A percentile compares a stretch with the other conserved stretches of the same genome.
phyloP scores from a whole-genome alignment of 805 yeast species.

The Cyberlindnera galapagoensis region DNA sequence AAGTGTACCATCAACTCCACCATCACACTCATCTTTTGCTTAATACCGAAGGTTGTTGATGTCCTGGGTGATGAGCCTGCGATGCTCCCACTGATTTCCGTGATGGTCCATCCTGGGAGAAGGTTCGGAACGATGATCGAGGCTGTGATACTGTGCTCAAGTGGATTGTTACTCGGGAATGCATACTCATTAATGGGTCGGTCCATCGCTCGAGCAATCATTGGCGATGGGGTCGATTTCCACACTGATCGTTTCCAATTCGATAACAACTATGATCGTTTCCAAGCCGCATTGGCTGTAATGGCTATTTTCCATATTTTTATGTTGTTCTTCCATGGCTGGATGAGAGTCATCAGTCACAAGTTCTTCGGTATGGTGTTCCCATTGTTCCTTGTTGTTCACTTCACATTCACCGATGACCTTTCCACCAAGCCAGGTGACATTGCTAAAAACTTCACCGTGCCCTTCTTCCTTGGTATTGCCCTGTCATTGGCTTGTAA shows the following conservation, averaged over 20 bases:
- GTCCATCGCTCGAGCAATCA: conserved; percentile 33
- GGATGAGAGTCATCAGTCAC: conserved; percentile 41
- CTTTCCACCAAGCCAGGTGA: conserved; percentile 25
- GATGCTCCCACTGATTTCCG: conserved; percentile 39
- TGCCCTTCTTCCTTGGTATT: conserved; percentile 41
- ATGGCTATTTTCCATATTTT: conserved; percentile 38
- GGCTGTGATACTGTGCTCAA: conserved; percentile 31
- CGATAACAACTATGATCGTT: conserved; percentile 24
- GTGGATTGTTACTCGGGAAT: conserved; percentile 37
- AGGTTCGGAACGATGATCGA: conserved; percentile 43
- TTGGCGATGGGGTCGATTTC: conserved; percentile 25
- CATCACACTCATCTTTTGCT: conserved; percentile 34
- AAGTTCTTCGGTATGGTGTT: conserved; percentile 41
- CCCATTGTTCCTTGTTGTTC: conserved; percentile 43
- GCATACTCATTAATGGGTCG: conserved; percentile 37
- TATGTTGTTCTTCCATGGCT: conserved; percentile 43
- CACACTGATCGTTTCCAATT: conserved; percentile 28
- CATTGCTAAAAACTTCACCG: conserved; percentile 31
- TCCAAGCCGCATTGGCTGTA: conserved; percentile 35
- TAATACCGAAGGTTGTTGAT: conserved; percentile 30
- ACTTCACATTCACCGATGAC: conserved; percentile 38
- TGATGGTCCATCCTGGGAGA: conserved; percentile 44
- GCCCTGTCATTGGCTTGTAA: conserved; percentile 39
- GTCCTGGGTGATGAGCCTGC: conserved; percentile 36
- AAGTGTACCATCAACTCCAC: conserved; percentile 34